phyloP scores from a whole-genome alignment of 2,329 filamentous ascomycete species.

The Teratosphaeria gauchensis region DNA sequence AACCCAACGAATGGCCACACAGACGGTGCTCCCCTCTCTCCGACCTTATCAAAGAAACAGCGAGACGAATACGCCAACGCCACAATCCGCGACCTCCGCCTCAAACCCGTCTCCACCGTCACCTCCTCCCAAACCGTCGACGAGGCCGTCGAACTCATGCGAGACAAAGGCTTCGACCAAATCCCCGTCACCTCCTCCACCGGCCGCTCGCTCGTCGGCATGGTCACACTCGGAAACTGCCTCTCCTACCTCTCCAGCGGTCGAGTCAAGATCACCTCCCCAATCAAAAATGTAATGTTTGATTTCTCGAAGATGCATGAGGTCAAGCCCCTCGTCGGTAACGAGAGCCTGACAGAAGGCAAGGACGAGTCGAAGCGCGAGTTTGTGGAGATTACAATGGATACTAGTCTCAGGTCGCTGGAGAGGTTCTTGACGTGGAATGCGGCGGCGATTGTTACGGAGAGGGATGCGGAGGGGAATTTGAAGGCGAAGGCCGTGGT shows the following conservation, averaged over 20 bases:
- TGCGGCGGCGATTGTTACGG: slow-evolving; percentile 86
- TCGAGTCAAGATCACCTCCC: slow-evolving; percentile 62
- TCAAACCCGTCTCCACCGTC: slow-evolving; percentile 90
- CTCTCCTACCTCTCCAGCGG: slow-evolving; percentile 82
- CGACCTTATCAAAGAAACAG: slow-evolving; percentile 24
- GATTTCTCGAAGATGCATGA: slow-evolving; percentile 82
- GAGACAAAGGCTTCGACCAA: slow-evolving; percentile 96
- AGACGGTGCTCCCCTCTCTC: slow-evolving; percentile 15
- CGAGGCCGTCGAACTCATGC: slow-evolving; percentile 94
- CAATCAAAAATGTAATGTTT: slow-evolving; percentile 89
- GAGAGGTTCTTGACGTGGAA: slow-evolving; percentile 98
- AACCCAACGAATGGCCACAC: neutral
- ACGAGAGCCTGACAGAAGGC: slow-evolving; percentile 21
- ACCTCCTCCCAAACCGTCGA: slow-evolving; percentile 61
- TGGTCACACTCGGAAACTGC: slow-evolving; percentile 90
- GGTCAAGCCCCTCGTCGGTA: slow-evolving; percentile 65
- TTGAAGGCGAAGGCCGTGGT: slow-evolving; percentile 79
- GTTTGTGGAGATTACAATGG: slow-evolving; percentile 89
- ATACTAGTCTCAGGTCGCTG: slow-evolving; percentile 73
- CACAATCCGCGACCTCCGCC: slow-evolving; percentile 70
- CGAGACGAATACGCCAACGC: slow-evolving; percentile 65
- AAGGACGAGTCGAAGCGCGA: slow-evolving; percentile 39
- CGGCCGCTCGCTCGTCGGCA: slow-evolving; percentile 63
- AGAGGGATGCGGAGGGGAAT: slow-evolving; percentile 48
- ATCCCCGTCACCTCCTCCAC: slow-evolving; percentile 72